Conservation (phyloP, 2,329 filamentous ascomycete species). For the Emericellopsis cladophorae region DNA sequence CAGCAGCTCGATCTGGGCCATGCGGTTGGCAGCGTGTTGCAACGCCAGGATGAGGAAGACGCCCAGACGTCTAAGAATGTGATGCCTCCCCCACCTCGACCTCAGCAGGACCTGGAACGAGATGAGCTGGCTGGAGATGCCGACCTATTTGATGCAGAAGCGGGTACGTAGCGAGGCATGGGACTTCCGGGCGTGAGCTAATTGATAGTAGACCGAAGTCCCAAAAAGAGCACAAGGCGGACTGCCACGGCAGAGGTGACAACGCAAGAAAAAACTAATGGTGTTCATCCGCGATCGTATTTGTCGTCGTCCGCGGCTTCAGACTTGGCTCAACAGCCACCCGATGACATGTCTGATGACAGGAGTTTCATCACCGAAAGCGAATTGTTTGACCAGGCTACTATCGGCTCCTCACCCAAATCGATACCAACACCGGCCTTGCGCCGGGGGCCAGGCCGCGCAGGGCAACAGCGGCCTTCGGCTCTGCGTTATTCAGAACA, state of each 20-base stretch:
- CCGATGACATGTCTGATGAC: slow-evolving; percentile 1
- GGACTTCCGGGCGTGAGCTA: too few relatives aligned
- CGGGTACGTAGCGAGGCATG: too few relatives aligned
- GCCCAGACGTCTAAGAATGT: not conserved
- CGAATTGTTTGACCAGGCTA: slow-evolving; percentile 22
- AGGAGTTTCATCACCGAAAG: slow-evolving; percentile 18
- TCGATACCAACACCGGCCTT: not conserved
- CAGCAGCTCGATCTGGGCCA: slow-evolving; percentile 12
- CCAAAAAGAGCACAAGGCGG: too few relatives aligned
- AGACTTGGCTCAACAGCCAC: not conserved
- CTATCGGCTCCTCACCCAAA: slow-evolving; percentile 15
- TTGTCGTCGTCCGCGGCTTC: not conserved
- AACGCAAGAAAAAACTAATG: too few relatives aligned
- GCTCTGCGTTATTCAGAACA: too few relatives aligned
- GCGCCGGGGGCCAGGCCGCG: not conserved
- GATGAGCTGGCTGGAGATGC: slow-evolving; percentile 8
- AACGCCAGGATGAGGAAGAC: slow-evolving; percentile 7
- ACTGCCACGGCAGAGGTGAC: too few relatives aligned
- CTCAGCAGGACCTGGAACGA: slow-evolving; percentile 5
- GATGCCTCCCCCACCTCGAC: slow-evolving; percentile 1
- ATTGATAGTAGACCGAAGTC: too few relatives aligned
- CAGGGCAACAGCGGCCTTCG: not conserved
- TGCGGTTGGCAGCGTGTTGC: slow-evolving; percentile 15
- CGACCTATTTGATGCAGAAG: not conserved
- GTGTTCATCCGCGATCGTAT: too few relatives aligned